Conservation (phyloP, 148 eudicot species). For the Hydrangea macrophylla region DNA sequence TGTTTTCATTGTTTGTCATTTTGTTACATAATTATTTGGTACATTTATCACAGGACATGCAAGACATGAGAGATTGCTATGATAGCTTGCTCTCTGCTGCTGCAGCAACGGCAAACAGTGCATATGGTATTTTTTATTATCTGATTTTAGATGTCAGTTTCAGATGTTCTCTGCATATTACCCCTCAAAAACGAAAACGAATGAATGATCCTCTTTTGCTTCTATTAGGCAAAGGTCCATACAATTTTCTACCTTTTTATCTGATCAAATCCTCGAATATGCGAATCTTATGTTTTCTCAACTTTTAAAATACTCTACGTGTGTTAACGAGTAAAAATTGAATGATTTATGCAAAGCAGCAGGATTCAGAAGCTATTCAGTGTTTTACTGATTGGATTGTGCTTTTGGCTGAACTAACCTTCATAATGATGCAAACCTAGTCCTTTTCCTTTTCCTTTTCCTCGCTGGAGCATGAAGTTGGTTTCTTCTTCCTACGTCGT, state of each 20-base stretch:
- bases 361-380: background rate
- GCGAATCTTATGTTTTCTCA: background rate
- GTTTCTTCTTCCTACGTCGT: background rate
- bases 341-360: background rate
- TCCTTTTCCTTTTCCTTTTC: too few species aligned
- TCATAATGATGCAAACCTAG: background rate
- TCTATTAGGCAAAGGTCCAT: background rate
- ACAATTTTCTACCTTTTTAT: background rate
- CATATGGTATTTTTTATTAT: constrained; percentile 61
- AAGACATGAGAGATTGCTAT: constrained; percentile 86
- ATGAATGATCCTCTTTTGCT: background rate
- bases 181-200: background rate
- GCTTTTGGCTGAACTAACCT: background rate
- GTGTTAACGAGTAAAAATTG: background rate
- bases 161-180: background rate
- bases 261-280: background rate
- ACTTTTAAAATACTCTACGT: background rate
- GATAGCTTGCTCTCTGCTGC: constrained; percentile 93
- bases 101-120: constrained; percentile 77
- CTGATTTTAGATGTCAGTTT: background rate
- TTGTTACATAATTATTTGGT: background rate
- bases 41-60: constrained; percentile 60
- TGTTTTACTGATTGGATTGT: background rate
- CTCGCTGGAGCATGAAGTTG: background rate
- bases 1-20: too few species aligned